Base-by-base conservation (phyloP, 805 yeast genomes). In the Geotrichum ghanense region DNA sequence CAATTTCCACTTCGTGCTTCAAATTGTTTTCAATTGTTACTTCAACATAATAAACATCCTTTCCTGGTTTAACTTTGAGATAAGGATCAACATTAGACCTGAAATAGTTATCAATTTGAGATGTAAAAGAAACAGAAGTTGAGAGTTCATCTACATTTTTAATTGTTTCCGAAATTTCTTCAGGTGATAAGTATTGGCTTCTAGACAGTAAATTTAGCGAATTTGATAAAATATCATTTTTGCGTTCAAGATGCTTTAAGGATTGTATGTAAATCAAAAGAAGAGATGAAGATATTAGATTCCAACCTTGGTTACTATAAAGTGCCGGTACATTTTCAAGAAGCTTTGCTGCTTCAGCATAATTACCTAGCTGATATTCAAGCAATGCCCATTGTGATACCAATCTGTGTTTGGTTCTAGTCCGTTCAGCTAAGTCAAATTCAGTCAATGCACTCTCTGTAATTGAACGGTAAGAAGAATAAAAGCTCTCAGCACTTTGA, bases 371-470 rank as follows among this genome's bases (percentile, higher is more conserved):
- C 52, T 75, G 77, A 58, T 75, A 80, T 49, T 81, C 79, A 16
- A 87, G 62, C 9, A 83, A 58, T 0, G 95, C 95, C 45, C 87
- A 71, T 52, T 90, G 96, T 4, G 85, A 76, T 1, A 89, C 79
- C 14, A 92, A 67, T 3, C 81, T 69, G 55, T 84, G 89, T 4
- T 83, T 79, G 0, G 86, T 72, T 51, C 90, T 72, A 14, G 78
- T 73, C 48, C 86, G 70, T 3, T 62, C 67, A 2, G 83, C 73
- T 0, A 59, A 51, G 3, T 74, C 70, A 51, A 75, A 82, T 41
- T 74, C 74, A 16, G 66, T 64, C 16, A 80, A 74, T 0, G 81
- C 75, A 0, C 67, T 62, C 47, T 76, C 76, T 0, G 95, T 84
- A 16, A 77, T 60, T 1, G 59, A 56, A 37, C 80, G 62, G 53